Evolutionary conservation across 345 rosid species (phyloP).

Genomic region (Gossypium stocksii): DNA sequence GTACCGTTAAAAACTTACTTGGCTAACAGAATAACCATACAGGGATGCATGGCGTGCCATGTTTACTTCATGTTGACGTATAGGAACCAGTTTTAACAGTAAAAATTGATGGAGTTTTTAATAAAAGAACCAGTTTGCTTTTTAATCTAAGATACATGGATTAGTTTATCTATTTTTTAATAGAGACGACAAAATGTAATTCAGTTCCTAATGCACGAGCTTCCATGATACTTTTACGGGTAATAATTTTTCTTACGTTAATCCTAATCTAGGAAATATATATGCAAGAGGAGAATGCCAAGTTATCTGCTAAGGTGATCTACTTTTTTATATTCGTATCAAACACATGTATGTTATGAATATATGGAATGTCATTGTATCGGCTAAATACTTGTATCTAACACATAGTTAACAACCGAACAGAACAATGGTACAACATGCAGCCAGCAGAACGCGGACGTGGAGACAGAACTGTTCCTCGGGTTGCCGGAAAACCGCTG

Average conservation of each 20-base stretch:
- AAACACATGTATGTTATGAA: neutral
- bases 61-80: too few species aligned
- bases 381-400: neutral
- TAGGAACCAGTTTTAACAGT: too few species aligned
- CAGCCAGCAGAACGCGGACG: constrained; percentile 31
- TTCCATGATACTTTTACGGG: rapidly evolving
- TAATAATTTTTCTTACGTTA: neutral
- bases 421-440: constrained; percentile 15
- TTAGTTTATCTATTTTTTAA: too few species aligned
- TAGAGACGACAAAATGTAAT: too few species aligned
- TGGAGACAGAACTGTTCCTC: constrained; percentile 45
- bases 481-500: constrained; percentile 38
- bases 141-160: too few species aligned
- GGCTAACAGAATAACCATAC: too few species aligned
- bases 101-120: too few species aligned
- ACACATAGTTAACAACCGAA: constrained; percentile 1
- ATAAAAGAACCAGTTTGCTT: too few species aligned
- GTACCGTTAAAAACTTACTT: too few species aligned
- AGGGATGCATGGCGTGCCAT: too few species aligned
- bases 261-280: constrained; percentile 41
- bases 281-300: constrained; percentile 44
- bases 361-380: neutral
- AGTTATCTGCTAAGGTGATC: constrained; percentile 35
- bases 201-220: too few species aligned
- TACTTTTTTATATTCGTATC: too few species aligned